Evolutionary conservation across 768 basidiomycete genomes (phyloP), one percentile per base, ranked within the genome.

Genomic region (Omphalotus guepiniiformis): DNA sequence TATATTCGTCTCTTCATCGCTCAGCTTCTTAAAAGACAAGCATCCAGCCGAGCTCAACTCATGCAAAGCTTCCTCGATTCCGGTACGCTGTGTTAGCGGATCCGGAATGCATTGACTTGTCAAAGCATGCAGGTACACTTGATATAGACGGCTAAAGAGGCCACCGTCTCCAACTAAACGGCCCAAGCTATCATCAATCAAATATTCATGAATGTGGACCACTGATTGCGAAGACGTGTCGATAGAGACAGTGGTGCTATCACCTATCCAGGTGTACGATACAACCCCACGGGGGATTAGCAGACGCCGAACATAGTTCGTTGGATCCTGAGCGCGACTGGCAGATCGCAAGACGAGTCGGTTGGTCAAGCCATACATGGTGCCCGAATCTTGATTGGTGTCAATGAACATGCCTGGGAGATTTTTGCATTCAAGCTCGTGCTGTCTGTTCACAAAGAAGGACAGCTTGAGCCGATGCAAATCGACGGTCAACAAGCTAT

Each of bases 11-110:
- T 61, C 63, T 2, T 53, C 45, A 22, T 35, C 1, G 23, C 27
- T 34, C n/a, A 67, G 51, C 39, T 48, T 53, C 53, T 62, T 58
- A 41, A 73, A 64, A 0, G 70, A 66, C 19, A 25, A 45, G 25
- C 55, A 66, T 12, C 51, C 29, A 6, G 64, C 59, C 6, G 66
- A 68, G 13, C 51, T 48, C 4, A 71, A 53, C 6, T 56, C 29
- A 39, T 54, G 45, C 18, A 73, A 45, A 1, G 71, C 69, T 36
- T 70, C 66, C 38, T 70, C 68, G 3, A 59, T 64, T 6, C 70
- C 70, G 0, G 64, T 64, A 4, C 57, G 56, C 13, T 55, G 52
- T 2, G 69, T 71, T 3, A 71, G 53, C 11, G 66, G 65, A 55
- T 71, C 69, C 23, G 55, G 54, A 13, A 59, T 48, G 47, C 58